Conservation (phyloP, 148 eudicot species). For the Arbutus unedo region DNA sequence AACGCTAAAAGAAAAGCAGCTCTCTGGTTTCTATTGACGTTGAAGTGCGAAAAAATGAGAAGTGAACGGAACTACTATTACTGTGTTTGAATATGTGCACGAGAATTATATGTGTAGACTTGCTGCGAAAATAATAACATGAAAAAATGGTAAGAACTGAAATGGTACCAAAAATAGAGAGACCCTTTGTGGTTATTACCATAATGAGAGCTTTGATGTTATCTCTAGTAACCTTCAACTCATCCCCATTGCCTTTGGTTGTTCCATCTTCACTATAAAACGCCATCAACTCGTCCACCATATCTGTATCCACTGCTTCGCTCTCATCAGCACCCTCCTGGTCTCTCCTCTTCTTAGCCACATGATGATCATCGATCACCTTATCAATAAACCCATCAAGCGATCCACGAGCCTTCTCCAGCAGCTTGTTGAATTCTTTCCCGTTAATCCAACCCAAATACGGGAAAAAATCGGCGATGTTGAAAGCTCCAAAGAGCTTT, state of each 20-base stretch:
- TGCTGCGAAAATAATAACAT: not conserved
- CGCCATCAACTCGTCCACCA: slow-evolving; percentile 85
- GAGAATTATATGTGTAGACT: no score
- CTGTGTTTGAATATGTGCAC: no score
- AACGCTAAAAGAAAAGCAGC: no score
- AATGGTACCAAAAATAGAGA: no score
- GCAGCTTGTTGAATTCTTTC: slow-evolving; percentile 14
- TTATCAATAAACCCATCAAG: slow-evolving; percentile 30
- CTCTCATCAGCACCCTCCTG: not conserved
- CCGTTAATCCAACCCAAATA: slow-evolving; percentile 23
- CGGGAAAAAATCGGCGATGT: slow-evolving; percentile 30
- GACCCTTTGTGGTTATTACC: slow-evolving; percentile 35
- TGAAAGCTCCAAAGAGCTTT: slow-evolving; percentile 31
- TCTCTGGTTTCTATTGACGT: no score
- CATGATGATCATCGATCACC: slow-evolving; percentile 27
- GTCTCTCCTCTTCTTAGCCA: not conserved
- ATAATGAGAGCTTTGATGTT: slow-evolving; percentile 92
- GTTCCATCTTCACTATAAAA: slow-evolving; percentile 58
- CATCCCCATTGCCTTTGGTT: slow-evolving; percentile 45
- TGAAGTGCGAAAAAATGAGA: no score
- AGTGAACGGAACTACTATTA: no score
- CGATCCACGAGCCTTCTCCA: slow-evolving; percentile 23
- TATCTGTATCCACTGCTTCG: slow-evolving; percentile 34
- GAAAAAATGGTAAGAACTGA: not conserved
- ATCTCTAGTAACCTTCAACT: slow-evolving; percentile 67